Percentiles rank a stretch among this genome's conserved stretches.
These are phyloP conservation scores for Colletotrichum destructivum DNA, from an alignment of 2,329 filamentous ascomycete species.

Conservation along the genomic window DNA sequence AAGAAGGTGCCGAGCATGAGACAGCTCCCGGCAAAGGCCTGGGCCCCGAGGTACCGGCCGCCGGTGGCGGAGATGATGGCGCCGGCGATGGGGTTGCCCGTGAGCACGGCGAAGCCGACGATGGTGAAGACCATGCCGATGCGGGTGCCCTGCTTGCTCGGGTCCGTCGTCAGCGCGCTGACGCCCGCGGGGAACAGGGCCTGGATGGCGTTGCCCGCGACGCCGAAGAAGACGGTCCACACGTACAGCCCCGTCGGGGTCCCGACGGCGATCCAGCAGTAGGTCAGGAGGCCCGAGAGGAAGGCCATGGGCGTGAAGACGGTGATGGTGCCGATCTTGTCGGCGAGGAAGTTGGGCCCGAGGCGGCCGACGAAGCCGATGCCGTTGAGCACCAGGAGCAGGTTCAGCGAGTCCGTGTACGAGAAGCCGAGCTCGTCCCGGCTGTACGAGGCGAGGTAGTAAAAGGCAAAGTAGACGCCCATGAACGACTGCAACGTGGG, in stretches of 20 bases:
- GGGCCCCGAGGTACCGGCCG: constrained; percentile 63
- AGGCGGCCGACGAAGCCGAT: constrained; percentile 72
- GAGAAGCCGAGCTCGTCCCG: constrained; percentile 59
- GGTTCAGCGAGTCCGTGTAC: constrained; percentile 68
- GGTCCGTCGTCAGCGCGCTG: constrained; percentile 67
- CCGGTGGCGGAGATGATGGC: constrained; percentile 60
- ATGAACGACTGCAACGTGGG: constrained; percentile 58
- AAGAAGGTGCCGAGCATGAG: constrained; percentile 59
- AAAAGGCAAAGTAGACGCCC: constrained; percentile 71
- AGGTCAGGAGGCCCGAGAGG: constrained; percentile 60
- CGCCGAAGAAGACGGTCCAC: constrained; percentile 76
- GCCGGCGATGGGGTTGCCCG: constrained; percentile 66
- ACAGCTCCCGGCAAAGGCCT: constrained; percentile 62
- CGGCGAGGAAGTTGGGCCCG: constrained; percentile 71
- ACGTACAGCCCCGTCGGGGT: constrained; percentile 68
- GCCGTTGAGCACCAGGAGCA: constrained; percentile 78
- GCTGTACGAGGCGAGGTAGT: constrained; percentile 69
- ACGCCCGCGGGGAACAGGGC: constrained; percentile 76
- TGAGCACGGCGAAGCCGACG: constrained; percentile 67
- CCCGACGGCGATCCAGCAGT: constrained; percentile 72
- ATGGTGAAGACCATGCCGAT: constrained; percentile 74
- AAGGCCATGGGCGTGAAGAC: constrained; percentile 66
- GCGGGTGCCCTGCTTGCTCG: constrained; percentile 66
- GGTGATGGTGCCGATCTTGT: constrained; percentile 73
- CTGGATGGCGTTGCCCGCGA: constrained; percentile 76